These are phyloP conservation scores for Solanum rostratum DNA, from an alignment of 257 asterid genomes.

Conservation along the genomic window DNA sequence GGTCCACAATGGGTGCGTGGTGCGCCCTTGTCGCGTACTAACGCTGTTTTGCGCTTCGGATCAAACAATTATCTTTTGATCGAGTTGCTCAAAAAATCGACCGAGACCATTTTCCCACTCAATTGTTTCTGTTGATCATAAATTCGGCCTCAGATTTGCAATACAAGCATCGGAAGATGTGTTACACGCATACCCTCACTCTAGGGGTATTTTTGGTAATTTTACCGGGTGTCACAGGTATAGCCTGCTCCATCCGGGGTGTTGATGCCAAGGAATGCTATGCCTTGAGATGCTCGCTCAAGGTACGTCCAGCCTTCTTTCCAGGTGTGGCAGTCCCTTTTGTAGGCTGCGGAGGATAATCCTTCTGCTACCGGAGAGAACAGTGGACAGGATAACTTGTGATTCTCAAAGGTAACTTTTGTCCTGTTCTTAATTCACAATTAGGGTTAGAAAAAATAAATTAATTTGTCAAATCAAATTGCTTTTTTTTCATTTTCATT, in stretches of 20 bases:
- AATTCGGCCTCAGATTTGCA: too few relatives aligned
- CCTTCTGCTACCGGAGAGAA: conserved; percentile 40
- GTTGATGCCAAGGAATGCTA: conserved; percentile 59
- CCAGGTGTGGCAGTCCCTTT: conserved; percentile 70
- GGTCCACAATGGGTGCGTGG: too few relatives aligned
- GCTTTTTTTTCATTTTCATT: not conserved
- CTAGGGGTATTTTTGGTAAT: too few relatives aligned
- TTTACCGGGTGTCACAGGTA: too few relatives aligned
- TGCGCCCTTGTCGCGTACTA: too few relatives aligned
- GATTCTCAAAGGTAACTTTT: conserved; percentile 56
- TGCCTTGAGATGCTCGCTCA: conserved; percentile 31
- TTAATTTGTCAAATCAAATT: not conserved
- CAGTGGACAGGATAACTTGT: conserved; percentile 43
- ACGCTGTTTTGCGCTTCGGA: too few relatives aligned
- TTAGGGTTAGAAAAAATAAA: not conserved
- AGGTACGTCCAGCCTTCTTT: conserved; percentile 45
- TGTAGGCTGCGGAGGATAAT: conserved; percentile 51
- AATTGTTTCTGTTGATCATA: too few relatives aligned
- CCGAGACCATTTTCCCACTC: too few relatives aligned
- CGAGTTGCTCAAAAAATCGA: too few relatives aligned
- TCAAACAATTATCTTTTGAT: too few relatives aligned
- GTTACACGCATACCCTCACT: too few relatives aligned
- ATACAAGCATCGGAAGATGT: too few relatives aligned
- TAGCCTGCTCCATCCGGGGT: conserved; percentile 20
- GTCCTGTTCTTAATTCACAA: not conserved